Conservation (phyloP, 495 filamentous ascomycete genomes). For the Talaromyces thailandensis region DNA sequence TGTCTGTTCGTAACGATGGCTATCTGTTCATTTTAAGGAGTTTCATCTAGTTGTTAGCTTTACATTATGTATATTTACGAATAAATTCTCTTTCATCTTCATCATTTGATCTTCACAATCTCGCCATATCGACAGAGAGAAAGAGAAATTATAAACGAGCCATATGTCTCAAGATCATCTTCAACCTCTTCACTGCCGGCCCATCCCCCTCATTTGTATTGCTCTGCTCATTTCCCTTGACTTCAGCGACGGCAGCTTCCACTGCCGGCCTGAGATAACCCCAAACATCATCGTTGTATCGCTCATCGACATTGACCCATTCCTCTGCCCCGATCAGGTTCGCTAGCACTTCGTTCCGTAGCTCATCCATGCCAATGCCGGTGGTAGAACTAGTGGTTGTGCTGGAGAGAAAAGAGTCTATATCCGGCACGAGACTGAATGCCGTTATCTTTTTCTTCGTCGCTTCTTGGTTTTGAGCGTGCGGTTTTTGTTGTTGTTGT, state of each 20-base stretch:
- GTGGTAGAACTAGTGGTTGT: conserved; percentile 12
- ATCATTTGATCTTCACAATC: too few species aligned
- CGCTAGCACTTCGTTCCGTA: conserved; percentile 23
- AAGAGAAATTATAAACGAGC: neutral
- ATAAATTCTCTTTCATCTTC: neutral
- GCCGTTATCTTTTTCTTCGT: conserved; percentile 13
- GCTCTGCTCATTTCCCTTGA: conserved; percentile 25
- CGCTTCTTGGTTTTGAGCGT: neutral
- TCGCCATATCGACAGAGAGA: neutral
- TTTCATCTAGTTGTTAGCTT: neutral
- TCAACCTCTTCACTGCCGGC: conserved; percentile 39
- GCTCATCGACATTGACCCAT: conserved; percentile 55
- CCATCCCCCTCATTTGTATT: too few species aligned
- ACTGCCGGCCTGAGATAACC: conserved; percentile 57
- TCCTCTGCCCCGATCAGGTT: conserved; percentile 30
- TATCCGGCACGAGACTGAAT: conserved; percentile 35
- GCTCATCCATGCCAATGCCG: conserved; percentile 3
- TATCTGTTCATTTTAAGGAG: neutral
- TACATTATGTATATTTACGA: neutral
- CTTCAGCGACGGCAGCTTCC: conserved; percentile 51
- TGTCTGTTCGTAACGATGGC: neutral
- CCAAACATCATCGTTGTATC: conserved; percentile 73
- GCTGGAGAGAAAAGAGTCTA: conserved; percentile 23
- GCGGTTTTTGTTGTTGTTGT: neutral
- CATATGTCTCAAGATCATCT: conserved; percentile 44